Evolutionary conservation across 1,139 yeast species (phyloP), one percentile per base, ranked within the genome.

Genomic region (Debaryomycetaceae sp.): DNA sequence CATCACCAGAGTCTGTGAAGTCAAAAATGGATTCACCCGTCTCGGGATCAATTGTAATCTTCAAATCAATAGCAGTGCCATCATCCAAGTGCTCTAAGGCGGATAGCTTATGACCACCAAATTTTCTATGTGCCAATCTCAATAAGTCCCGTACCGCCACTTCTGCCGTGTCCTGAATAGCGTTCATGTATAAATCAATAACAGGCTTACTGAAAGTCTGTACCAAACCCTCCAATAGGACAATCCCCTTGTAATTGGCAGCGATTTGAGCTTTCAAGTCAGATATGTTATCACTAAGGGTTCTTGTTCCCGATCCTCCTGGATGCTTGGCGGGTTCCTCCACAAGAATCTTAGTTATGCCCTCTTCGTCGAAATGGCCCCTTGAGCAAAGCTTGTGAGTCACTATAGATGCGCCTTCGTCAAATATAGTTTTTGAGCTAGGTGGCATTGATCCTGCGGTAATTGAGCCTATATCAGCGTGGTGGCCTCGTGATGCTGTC

Each of bases 381-480:
- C 61, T 54, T 2, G 56, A 48, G 45, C 74, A 69, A 35, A 72
- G 58, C 43, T 71, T 71, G 47, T 68, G 72, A 5, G 75, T 63
- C 5, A 70, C 59, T 24, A 72, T 70, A 5, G 75, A 64, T 8
- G 77, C 78, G 14, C 78, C 78, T 59, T 72, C 78, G 45, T 72
- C 75, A 44, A 50, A 63, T 37, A 72, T 70, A 2, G 75, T 68
- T 50, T 71, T 72, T 2, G 76, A 71, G 45, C 70, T 68, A 11
- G 77, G 74, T 33, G 78, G 77, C 78, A 72, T 72, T 0, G 75
- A 68, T 1, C 77, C 77, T 6, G 76, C 76, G 24, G 75, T 59
- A 39, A 72, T 72, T 2, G 74, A 67, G 3, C 78, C 78, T 50
- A 72, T 72, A 52, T 72, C 78, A 5, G 78, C 78, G 55, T 72